phyloP scores from a whole-genome alignment of 2,329 filamentous ascomycete genomes.

The Zymoseptoria pseudotritici region DNA sequence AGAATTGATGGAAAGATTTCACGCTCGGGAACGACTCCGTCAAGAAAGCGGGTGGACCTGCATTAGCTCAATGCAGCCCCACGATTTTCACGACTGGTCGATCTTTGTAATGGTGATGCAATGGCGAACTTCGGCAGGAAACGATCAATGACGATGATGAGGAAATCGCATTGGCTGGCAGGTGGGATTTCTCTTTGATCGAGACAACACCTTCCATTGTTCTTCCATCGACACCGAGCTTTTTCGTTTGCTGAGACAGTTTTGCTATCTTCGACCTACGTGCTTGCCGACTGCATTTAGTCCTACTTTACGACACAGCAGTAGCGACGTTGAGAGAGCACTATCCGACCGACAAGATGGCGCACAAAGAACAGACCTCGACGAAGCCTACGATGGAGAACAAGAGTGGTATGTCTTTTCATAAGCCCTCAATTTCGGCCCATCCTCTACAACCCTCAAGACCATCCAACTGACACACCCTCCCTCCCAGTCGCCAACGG shows the following conservation, averaged over 20 bases:
- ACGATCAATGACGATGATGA: not conserved
- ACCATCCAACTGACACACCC: not conserved
- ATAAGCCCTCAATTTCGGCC: too few relatives aligned
- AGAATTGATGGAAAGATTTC: not conserved
- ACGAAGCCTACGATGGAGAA: slow-evolving; percentile 19
- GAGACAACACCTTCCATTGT: not conserved
- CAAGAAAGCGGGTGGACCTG: not conserved
- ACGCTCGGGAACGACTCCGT: not conserved
- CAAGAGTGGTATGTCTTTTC: slow-evolving; percentile 16
- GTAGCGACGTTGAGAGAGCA: not conserved
- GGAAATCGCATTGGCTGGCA: not conserved
- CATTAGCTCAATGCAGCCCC: not conserved
- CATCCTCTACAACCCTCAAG: not conserved
- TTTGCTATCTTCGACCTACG: too few relatives aligned
- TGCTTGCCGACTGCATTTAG: too few relatives aligned
- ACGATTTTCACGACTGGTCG: not conserved
- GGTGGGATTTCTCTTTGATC: not conserved
- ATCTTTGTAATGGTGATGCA: slow-evolving; percentile 1
- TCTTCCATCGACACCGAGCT: not conserved
- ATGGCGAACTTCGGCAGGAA: not conserved
- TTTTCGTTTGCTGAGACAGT: too few relatives aligned
- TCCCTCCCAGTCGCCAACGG: slow-evolving; percentile 4
- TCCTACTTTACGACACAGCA: not conserved
- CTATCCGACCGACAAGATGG: slow-evolving; percentile 2
- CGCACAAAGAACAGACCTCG: slow-evolving; percentile 13